Evolutionary conservation across 179 eudicot species (phyloP).

Genomic region (Silene coronaria): DNA sequence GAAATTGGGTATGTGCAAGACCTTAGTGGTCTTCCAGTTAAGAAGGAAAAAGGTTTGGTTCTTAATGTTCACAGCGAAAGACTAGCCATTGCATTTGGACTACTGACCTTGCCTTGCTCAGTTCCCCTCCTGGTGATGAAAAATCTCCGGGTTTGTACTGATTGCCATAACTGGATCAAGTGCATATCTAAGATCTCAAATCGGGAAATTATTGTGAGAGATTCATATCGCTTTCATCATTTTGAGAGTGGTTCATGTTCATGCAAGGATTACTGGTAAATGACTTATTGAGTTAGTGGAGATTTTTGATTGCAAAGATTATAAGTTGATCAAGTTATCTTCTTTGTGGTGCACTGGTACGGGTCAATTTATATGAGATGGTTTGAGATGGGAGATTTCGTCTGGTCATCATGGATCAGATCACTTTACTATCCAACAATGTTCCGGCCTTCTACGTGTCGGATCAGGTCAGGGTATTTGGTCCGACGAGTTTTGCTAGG

Average conservation of each 20-base stretch:
- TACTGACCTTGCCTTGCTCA: constrained; percentile 47
- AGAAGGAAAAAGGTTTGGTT: constrained; percentile 23
- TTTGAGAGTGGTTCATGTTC: constrained; percentile 74
- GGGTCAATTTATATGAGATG: too few species aligned
- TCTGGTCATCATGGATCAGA: too few species aligned
- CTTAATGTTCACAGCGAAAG: constrained; percentile 61
- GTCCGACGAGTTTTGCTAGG: too few species aligned
- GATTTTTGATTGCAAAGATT: not conserved
- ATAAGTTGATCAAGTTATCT: constrained; percentile 7
- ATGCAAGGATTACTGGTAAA: constrained; percentile 78
- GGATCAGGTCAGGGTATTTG: too few species aligned
- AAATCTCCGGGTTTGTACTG: constrained; percentile 87
- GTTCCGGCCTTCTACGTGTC: too few species aligned
- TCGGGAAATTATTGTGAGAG: constrained; percentile 68
- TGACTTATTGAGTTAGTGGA: not conserved
- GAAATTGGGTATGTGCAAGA: constrained; percentile 31
- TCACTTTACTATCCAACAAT: too few species aligned
- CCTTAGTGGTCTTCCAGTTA: constrained; percentile 15
- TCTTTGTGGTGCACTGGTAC: not conserved
- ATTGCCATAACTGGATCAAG: constrained; percentile 92
- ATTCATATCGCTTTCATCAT: constrained; percentile 88
- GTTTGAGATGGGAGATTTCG: too few species aligned
- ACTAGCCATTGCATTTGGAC: constrained; percentile 78
- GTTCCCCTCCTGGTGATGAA: constrained; percentile 68
- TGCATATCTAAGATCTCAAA: constrained; percentile 52